These are phyloP conservation scores for Myrica gale DNA, from an alignment of 306 rosid species.

Conservation along the genomic window DNA sequence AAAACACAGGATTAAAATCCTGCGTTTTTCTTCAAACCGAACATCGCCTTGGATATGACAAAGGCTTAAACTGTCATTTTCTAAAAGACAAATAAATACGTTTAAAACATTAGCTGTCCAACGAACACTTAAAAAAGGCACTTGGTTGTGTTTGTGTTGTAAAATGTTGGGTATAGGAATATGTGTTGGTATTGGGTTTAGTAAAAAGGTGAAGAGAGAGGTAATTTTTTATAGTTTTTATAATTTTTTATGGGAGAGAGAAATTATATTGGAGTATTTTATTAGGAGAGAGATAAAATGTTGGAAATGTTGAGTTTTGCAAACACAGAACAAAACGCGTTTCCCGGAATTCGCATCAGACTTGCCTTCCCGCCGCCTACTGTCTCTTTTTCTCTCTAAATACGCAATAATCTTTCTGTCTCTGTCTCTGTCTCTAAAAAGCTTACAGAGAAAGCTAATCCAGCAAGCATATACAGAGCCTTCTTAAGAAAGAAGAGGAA, in stretches of 20 bases:
- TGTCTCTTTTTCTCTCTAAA: constrained; percentile 20
- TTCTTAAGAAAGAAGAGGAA: neutral
- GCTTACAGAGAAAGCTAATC: constrained; percentile 7
- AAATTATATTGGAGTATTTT: too few relatives aligned
- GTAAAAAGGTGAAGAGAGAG: too few relatives aligned
- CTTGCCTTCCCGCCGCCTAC: constrained; percentile 50
- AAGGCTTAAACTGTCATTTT: neutral
- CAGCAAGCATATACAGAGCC: neutral
- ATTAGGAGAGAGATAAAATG: too few relatives aligned
- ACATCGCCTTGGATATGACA: neutral
- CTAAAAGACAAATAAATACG: neutral
- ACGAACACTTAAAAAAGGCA: too few relatives aligned
- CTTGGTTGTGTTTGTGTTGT: neutral
- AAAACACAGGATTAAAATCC: too few relatives aligned
- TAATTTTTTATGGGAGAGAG: too few relatives aligned
- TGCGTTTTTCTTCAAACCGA: too few relatives aligned
- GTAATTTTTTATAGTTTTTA: too few relatives aligned
- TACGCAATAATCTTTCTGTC: constrained; percentile 1
- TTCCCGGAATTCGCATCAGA: neutral
- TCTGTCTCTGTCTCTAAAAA: constrained; percentile 6
- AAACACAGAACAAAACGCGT: constrained; percentile 26
- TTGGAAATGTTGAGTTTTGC: too few relatives aligned
- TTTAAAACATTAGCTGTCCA: neutral
- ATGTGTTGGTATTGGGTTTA: too few relatives aligned
- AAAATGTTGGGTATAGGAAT: too few relatives aligned